Conservation (phyloP, 2,329 filamentous ascomycete genomes). For the Alternaria arborescens region DNA sequence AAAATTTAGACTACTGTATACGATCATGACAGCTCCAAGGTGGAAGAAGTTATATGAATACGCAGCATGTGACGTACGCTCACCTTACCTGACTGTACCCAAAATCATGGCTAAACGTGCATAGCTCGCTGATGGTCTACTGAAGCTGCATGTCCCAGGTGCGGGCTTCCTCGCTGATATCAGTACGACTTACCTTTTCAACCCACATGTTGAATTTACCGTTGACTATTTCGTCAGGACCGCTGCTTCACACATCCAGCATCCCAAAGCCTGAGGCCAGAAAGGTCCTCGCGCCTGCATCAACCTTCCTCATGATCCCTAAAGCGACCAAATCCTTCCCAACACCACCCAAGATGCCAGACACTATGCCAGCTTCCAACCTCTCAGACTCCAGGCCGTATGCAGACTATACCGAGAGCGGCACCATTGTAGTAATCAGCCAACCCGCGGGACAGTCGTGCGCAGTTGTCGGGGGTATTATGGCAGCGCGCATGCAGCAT, state of each 20-base stretch:
- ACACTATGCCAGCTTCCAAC: slow-evolving; percentile 42
- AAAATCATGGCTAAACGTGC: slow-evolving; percentile 17
- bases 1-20: neutral
- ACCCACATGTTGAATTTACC: neutral
- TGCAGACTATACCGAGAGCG: slow-evolving; percentile 69
- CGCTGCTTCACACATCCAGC: slow-evolving; percentile 35
- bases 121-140: slow-evolving; percentile 71
- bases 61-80: slow-evolving; percentile 46
- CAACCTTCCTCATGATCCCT: slow-evolving; percentile 69
- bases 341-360: slow-evolving; percentile 42
- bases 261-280: slow-evolving; percentile 25
- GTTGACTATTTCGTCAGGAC: slow-evolving; percentile 26
- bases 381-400: slow-evolving; percentile 63
- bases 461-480: slow-evolving; percentile 79
- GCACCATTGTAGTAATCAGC: slow-evolving; percentile 71
- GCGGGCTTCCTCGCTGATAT: slow-evolving; percentile 74
- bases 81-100: neutral
- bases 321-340: slow-evolving; percentile 60
- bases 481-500: slow-evolving; percentile 73
- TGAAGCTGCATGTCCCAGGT: slow-evolving; percentile 72
- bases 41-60: slow-evolving; percentile 46
- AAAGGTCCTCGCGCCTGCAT: slow-evolving; percentile 62
- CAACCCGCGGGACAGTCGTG: slow-evolving; percentile 72
- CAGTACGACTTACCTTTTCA: slow-evolving; percentile 52
- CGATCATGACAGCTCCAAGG: slow-evolving; percentile 34